A percentile compares a stretch with the other conserved stretches of the same genome.
Evolutionary conservation across 2,329 filamentous ascomycete species (phyloP).

Genomic region (Graphiopsis chlorocephala): DNA sequence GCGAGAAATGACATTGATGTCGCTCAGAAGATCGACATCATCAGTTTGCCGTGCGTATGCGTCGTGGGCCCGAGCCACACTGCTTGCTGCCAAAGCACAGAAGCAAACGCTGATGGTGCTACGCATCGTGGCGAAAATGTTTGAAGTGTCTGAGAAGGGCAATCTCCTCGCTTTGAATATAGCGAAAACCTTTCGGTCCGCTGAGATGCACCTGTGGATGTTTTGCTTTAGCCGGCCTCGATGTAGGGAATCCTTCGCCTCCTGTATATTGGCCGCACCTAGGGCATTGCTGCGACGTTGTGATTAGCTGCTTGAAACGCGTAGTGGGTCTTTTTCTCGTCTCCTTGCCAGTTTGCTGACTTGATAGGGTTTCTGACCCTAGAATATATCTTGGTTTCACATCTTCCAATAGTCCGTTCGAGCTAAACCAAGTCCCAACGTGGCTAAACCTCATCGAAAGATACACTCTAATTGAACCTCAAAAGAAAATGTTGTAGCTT

Average conservation of each 20-base stretch:
- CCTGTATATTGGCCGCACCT: not conserved
- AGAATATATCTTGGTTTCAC: not conserved
- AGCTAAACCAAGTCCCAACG: not conserved
- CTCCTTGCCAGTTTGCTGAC: too few relatives aligned
- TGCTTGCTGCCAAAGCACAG: slow-evolving; percentile 1
- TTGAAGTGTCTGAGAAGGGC: not conserved
- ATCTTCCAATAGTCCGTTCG: too few relatives aligned
- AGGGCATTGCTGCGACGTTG: not conserved
- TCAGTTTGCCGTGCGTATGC: not conserved
- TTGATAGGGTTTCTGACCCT: too few relatives aligned
- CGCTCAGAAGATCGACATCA: slow-evolving; percentile 27
- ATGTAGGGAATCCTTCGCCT: not conserved
- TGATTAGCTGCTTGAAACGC: not conserved
- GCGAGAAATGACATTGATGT: slow-evolving; percentile 35
- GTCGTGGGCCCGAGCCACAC: not conserved
- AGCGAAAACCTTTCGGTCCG: not conserved
- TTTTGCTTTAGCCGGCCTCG: not conserved
- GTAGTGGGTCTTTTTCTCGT: not conserved
- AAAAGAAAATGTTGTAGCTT: too few relatives aligned
- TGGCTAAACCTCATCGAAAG: not conserved
- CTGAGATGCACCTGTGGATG: not conserved
- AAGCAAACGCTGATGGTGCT: not conserved
- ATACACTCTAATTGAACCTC: not conserved
- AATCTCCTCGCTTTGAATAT: not conserved
- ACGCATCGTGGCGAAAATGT: not conserved